Evolutionary conservation across 2,329 filamentous ascomycete genomes (phyloP), one percentile per base, ranked within the genome.

Genomic region (Dothidotthia symphoricarpi): DNA sequence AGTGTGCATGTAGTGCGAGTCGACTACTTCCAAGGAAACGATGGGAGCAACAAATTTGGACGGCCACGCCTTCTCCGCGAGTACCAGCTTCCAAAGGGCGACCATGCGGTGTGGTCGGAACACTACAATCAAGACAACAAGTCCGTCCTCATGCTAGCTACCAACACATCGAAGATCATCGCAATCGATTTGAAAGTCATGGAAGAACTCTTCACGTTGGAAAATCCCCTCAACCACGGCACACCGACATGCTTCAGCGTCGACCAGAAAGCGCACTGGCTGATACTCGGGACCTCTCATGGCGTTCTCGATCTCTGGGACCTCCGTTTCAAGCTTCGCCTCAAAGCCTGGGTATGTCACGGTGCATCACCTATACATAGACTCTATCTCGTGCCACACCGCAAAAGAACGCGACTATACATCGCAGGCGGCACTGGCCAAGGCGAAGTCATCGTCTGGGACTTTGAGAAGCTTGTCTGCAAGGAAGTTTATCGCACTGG

Each of bases 251-350:
- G 88, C 51, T 96, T 98, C 67, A 91, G 86, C 56, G 77, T 95
- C 22, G 89, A 96, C 58, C 79, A 81, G 40, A 87, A 83, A 60
- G 83, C 86, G 34, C 89, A 93, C 59, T 98, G 93, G 93, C 74
- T 98, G 3, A 77, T 95, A 2, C 71, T 97, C 0, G 93, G 90
- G 24, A 98, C 94, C 1, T 88, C 88, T 0, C 90, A 97, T 61
- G 93, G 94, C 24, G 84, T 97, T 17, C 74, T 98, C 6, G 86
- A 95, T 61, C 76, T 98, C 1, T 98, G 93, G 93, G 93, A 98
- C 66, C 75, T 98, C 27, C 85, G 93, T n/a, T 98, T 98, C 74
- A 85, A 82, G 50, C 79, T 97, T 54, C 81, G 88, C 15, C 73
- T 97, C 16, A 89, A 87, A 63, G 86, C 84, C 11, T 97, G 90